These are phyloP conservation scores for Leishmania mexicana DNA, from an alignment of 208 protist species.

Conservation along the genomic window DNA sequence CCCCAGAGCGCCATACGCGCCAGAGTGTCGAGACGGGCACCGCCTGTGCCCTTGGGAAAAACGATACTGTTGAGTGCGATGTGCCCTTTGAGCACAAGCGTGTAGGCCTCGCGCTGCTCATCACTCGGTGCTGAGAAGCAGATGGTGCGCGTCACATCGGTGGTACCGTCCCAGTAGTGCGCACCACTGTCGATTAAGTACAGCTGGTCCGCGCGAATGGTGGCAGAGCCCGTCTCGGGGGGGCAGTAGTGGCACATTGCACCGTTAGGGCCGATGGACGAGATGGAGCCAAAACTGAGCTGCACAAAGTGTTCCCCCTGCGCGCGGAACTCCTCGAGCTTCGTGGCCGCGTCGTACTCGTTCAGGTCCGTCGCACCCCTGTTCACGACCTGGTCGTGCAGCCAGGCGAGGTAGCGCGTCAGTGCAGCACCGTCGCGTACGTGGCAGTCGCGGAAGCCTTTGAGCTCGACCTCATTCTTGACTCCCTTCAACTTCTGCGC, in stretches of 20 bases:
- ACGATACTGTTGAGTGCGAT: slow-evolving; percentile 80
- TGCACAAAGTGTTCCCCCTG: slow-evolving; percentile 82
- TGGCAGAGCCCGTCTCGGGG: slow-evolving; percentile 49
- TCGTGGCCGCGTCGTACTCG: slow-evolving; percentile 82
- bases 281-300: slow-evolving; percentile 95
- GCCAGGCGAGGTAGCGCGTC: slow-evolving; percentile 93
- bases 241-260: slow-evolving; percentile 97
- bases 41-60: slow-evolving; percentile 89
- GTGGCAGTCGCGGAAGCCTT: slow-evolving; percentile 93
- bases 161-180: slow-evolving; percentile 96
- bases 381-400: slow-evolving; percentile 68
- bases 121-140: slow-evolving; percentile 78
- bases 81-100: slow-evolving; percentile 96
- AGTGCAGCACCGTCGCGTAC: slow-evolving; percentile 93
- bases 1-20: slow-evolving; percentile 93
- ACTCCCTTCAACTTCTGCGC: slow-evolving; percentile 86
- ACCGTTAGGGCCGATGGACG: slow-evolving; percentile 86
- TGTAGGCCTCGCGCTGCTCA: slow-evolving; percentile 92
- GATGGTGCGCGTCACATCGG: slow-evolving; percentile 96
- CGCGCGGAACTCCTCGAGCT: slow-evolving; percentile 83
- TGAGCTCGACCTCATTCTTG: slow-evolving; percentile 93
- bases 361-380: slow-evolving; percentile 70
- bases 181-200: slow-evolving; percentile 97
- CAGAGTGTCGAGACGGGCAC: slow-evolving; percentile 87
- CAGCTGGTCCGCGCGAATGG: slow-evolving; percentile 70